phyloP scores from a whole-genome alignment of 129 eudicot genomes.

The Oenanthe sinensis region DNA sequence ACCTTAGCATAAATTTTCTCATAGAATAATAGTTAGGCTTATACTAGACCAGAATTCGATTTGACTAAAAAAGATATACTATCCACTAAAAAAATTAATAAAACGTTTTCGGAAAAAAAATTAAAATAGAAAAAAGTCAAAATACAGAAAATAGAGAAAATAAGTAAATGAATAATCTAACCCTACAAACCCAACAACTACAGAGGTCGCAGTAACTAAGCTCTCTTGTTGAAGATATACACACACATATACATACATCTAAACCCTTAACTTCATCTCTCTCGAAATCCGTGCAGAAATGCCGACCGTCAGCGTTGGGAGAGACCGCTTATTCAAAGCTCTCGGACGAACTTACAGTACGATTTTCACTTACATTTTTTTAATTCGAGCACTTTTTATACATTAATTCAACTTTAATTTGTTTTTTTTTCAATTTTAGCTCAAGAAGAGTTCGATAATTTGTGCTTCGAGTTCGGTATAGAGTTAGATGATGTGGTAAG shows the following conservation, averaged over 20 bases:
- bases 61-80: no score
- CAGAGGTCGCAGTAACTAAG: neutral
- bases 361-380: neutral
- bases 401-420: neutral
- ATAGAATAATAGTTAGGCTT: no score
- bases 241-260: neutral
- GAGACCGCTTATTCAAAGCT: slow-evolving; percentile 76
- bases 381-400: neutral
- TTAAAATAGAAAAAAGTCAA: no score
- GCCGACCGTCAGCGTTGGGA: slow-evolving; percentile 86
- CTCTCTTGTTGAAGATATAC: neutral
- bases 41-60: no score
- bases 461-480: slow-evolving; percentile 80
- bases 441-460: slow-evolving; percentile 63
- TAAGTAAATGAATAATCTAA: no score
- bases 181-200: neutral
- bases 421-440: slow-evolving; percentile 23
- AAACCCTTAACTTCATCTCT: slow-evolving; percentile 1
- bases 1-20: no score
- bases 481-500: slow-evolving; percentile 94
- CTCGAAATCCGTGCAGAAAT: slow-evolving; percentile 23
- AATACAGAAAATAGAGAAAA: no score
- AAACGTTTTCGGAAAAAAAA: no score
- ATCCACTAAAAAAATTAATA: no score
- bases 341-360: slow-evolving; percentile 68